These are phyloP conservation scores for Trichoderma simmonsii DNA, from an alignment of 2,329 filamentous ascomycete species.

Conservation along the genomic window DNA sequence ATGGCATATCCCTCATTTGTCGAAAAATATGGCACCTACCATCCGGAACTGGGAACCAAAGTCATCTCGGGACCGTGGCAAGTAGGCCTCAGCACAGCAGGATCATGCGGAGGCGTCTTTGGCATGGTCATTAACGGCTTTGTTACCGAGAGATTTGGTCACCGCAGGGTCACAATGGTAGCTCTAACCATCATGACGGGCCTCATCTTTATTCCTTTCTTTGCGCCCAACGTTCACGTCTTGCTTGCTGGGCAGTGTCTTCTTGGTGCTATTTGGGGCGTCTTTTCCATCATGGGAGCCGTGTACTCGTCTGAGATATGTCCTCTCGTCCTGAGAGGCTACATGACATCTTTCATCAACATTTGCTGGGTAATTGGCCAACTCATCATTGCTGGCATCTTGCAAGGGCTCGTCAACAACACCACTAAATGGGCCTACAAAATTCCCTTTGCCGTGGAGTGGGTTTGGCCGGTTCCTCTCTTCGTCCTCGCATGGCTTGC, in stretches of 20 bases:
- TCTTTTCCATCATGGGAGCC: slow-evolving; percentile 39
- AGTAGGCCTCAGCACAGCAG: slow-evolving; percentile 41
- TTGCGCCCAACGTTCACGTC: slow-evolving; percentile 33
- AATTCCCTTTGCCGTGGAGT: slow-evolving; percentile 29
- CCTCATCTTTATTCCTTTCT: slow-evolving; percentile 25
- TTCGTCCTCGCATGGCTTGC: slow-evolving; percentile 15
- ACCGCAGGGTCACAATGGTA: slow-evolving; percentile 50
- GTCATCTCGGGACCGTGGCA: slow-evolving; percentile 46
- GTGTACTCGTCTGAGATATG: slow-evolving; percentile 42
- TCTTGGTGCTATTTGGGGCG: slow-evolving; percentile 39
- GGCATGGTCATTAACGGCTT: slow-evolving; percentile 23
- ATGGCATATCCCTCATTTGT: slow-evolving; percentile 35
- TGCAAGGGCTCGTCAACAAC: slow-evolving; percentile 20
- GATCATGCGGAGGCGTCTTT: slow-evolving; percentile 39
- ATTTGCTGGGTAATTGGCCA: slow-evolving; percentile 21
- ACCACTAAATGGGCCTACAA: slow-evolving; percentile 24
- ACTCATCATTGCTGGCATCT: slow-evolving; percentile 15
- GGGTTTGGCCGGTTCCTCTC: slow-evolving; percentile 25
- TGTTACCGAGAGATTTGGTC: slow-evolving; percentile 22
- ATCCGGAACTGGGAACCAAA: slow-evolving; percentile 21
- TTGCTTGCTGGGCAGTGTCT: slow-evolving; percentile 44
- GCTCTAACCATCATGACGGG: slow-evolving; percentile 38
- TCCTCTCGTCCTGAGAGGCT: slow-evolving; percentile 33
- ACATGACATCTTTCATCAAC: slow-evolving; percentile 36
- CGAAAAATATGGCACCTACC: slow-evolving; percentile 25